phyloP scores from a whole-genome alignment of 345 rosid genomes.

The Raphanus sativus region DNA sequence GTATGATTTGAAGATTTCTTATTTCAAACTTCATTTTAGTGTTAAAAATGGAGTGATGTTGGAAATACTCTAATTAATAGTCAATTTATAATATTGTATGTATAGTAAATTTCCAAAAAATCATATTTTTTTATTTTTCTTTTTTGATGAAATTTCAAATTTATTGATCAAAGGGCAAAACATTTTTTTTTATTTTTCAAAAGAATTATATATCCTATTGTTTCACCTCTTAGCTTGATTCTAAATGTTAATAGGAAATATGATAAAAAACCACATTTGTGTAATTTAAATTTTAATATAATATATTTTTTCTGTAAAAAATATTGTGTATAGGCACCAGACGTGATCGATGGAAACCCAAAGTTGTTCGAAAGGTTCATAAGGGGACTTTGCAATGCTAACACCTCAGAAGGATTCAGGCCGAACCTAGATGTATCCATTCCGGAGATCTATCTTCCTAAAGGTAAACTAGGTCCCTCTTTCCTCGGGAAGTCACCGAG shows the following conservation, averaged over 20 bases:
- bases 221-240: background rate
- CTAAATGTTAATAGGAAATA: background rate
- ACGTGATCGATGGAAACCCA: constrained; percentile 40
- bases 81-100: background rate
- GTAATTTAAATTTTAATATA: background rate
- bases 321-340: constrained; percentile 47
- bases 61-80: background rate
- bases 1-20: too few relatives aligned
- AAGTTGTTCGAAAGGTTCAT: constrained; percentile 47
- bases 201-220: background rate
- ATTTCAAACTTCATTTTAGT: too few relatives aligned
- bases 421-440: constrained; percentile 51
- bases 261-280: background rate
- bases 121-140: too few relatives aligned
- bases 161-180: too few relatives aligned
- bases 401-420: constrained; percentile 52
- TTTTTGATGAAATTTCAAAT: too few relatives aligned
- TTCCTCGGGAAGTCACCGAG: constrained; percentile 25
- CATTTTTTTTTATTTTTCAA: too few relatives aligned
- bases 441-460: constrained; percentile 52
- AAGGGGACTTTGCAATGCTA: constrained; percentile 57
- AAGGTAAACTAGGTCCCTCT: constrained; percentile 44
- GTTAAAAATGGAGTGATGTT: background rate
- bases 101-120: background rate
- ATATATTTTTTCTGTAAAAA: background rate